Percentiles rank a stretch among this genome's conserved stretches.
These are phyloP conservation scores for Ascochyta clinopodiicola DNA, from an alignment of 2,329 filamentous ascomycete species.

Conservation along the genomic window DNA sequence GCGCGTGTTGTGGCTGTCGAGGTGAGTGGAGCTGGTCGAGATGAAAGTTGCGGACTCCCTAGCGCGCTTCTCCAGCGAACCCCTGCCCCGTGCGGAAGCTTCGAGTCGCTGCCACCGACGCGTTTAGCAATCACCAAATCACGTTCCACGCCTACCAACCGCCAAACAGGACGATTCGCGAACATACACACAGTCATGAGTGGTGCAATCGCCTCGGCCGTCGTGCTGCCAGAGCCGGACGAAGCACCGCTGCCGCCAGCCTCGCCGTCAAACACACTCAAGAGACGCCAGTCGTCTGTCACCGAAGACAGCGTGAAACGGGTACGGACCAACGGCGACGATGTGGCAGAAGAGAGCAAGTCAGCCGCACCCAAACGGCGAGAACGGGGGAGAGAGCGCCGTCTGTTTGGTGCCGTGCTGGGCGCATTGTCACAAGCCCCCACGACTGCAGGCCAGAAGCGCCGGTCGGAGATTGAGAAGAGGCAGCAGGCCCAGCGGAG, in stretches of 20 bases:
- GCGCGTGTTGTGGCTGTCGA: not conserved
- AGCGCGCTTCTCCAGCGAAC: constrained; percentile 16
- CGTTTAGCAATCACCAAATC: constrained; percentile 1
- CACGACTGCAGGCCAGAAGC: constrained; percentile 66
- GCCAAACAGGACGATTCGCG: not conserved
- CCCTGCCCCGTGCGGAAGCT: constrained; percentile 36
- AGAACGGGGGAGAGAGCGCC: constrained; percentile 83
- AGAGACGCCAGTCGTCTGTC: constrained; percentile 62
- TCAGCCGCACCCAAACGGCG: constrained; percentile 48
- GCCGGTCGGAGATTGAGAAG: constrained; percentile 80
- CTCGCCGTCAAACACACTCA: constrained; percentile 44
- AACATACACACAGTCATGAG: constrained; percentile 27
- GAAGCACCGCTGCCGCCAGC: constrained; percentile 37
- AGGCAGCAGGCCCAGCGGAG: constrained; percentile 79
- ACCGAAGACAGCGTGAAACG: constrained; percentile 61
- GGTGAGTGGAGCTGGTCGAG: not conserved
- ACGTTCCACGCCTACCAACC: not conserved
- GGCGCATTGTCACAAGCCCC: constrained; percentile 78
- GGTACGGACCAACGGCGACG: constrained; percentile 54
- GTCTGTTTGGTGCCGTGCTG: constrained; percentile 83
- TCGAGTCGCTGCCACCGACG: constrained; percentile 1
- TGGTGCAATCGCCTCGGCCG: constrained; percentile 60
- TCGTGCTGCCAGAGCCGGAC: constrained; percentile 58
- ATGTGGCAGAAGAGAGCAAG: constrained; percentile 33
- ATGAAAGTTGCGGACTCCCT: constrained; percentile 25